Base-by-base conservation (phyloP, 2,329 filamentous ascomycete genomes). In the Aspergillus uvarum region DNA sequence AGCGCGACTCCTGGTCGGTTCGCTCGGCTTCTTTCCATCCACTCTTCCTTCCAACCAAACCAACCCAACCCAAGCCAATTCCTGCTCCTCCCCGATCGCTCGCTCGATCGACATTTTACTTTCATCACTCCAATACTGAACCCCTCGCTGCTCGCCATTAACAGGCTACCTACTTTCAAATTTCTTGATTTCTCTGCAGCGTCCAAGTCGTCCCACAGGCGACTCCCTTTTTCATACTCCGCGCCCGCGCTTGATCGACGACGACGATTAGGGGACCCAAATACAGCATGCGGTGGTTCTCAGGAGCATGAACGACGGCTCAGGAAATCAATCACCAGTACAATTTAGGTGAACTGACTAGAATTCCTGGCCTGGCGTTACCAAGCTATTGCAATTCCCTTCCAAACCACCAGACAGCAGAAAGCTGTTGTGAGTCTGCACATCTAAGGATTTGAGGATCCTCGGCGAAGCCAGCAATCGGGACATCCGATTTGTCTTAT, bases 251-350 rank as follows among this genome's bases (percentile, higher is more conserved):
- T 35, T 44, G 38, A 44, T 4, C n/a, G 16, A 44, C 38, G 16
- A 42, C 38, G 38, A 44, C 19, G 38, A 16, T 44, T 44, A 44
- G 38, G 38, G n/a, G 38, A n/a, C 16, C 12, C 16, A 19, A 44
- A 51, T 35, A 54, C 58, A 58, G 54, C 54, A 67, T 67, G 65
- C 53, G 54, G 44, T 55, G 56, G 52, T 59, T 53, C 44, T 56
- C 57, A 61, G 51, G 59, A 65, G 64, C 56, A 67, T 67, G 64
- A 67, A 59, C 61, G 31, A 51, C 59, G 57, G 54, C 54, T 57
- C 47, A 44, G 38, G 38, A 44, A n/a, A 44, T 44, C 16, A 16
- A 44, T 44, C 38, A 44, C 38, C 38, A 44, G 38, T 16, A 16
- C 16, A 19, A 44, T 3, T 44, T 44, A 19, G 38, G 38, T 44